These are phyloP conservation scores for Phytophthora palmivora DNA, from an alignment of 352 stramenopile genomes.

Conservation along the genomic window DNA sequence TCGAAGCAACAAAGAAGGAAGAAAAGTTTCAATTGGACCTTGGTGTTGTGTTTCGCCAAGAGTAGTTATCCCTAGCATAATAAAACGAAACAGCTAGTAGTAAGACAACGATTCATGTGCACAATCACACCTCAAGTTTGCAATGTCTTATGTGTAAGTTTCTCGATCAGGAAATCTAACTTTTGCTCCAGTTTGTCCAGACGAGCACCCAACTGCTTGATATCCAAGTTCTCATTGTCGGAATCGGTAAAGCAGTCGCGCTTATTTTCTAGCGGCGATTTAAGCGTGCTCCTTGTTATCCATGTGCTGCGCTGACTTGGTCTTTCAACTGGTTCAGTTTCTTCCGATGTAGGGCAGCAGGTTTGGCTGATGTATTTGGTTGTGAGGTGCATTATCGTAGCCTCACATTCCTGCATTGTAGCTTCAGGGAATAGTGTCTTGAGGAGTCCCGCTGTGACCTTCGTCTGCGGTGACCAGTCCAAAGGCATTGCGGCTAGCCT, in stretches of 20 bases:
- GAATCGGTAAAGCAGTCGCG: neutral
- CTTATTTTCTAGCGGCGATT: slow-evolving; percentile 3
- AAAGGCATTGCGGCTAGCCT: slow-evolving; percentile 24
- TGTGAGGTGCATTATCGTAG: slow-evolving; percentile 25
- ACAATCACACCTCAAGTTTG: neutral
- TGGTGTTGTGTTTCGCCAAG: slow-evolving; percentile 39
- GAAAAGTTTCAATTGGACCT: slow-evolving; percentile 38
- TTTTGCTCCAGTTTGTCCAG: slow-evolving; percentile 25
- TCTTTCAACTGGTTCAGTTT: slow-evolving; percentile 5
- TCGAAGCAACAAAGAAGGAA: slow-evolving; percentile 26
- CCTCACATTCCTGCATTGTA: slow-evolving; percentile 25
- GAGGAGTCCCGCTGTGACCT: slow-evolving; percentile 20
- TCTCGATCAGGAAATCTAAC: slow-evolving; percentile 31
- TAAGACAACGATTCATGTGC: no score
- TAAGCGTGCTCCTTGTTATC: slow-evolving; percentile 5
- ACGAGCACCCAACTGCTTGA: slow-evolving; percentile 12
- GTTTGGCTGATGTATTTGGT: slow-evolving; percentile 6
- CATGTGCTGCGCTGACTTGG: slow-evolving; percentile 15
- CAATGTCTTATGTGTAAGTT: slow-evolving; percentile 6
- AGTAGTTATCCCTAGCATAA: no score
- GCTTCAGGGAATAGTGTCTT: slow-evolving; percentile 26
- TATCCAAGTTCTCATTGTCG: neutral
- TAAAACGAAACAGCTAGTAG: no score
- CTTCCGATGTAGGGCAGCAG: slow-evolving; percentile 23
- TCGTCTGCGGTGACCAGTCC: slow-evolving; percentile 22